Conservation (phyloP, 1,284 basidiomycete species). For the Cerioporus squamosus region DNA sequence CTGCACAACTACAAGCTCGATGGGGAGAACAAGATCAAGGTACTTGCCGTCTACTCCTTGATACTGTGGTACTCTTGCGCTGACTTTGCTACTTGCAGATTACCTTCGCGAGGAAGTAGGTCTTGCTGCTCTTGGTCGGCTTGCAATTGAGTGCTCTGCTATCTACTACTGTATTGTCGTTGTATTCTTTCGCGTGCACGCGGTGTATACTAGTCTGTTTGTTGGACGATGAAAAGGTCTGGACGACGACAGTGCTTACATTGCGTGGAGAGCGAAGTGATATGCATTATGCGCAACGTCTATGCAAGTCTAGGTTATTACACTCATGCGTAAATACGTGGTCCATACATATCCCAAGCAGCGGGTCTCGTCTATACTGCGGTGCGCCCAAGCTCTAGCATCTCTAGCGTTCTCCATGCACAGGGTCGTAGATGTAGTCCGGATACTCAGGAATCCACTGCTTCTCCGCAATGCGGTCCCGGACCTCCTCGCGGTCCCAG, state of each 20-base stretch:
- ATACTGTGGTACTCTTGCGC: not conserved
- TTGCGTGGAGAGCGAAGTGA: not conserved
- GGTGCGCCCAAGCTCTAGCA: not conserved
- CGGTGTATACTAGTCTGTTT: constrained; percentile 19
- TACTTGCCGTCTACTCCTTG: constrained; percentile 31
- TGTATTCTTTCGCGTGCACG: constrained; percentile 21
- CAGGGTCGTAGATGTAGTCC: constrained; percentile 60
- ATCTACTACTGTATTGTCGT: constrained; percentile 12
- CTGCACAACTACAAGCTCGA: constrained; percentile 97
- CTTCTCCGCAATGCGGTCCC: constrained; percentile 51
- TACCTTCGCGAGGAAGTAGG: constrained; percentile 62
- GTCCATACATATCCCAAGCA: too few relatives aligned
- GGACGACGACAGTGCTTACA: not conserved
- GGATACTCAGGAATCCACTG: constrained; percentile 65
- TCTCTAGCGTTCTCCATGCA: constrained; percentile 12
- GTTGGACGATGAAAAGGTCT: not conserved
- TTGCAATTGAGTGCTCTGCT: not conserved
- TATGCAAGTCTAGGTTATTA: not conserved
- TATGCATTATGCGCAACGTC: not conserved
- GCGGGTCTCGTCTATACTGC: too few relatives aligned
- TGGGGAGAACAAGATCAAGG: constrained; percentile 97
- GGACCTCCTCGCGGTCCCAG: constrained; percentile 54
- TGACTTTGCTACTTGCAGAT: constrained; percentile 41
- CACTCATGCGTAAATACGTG: too few relatives aligned
- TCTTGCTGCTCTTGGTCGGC: not conserved